Evolutionary conservation across 306 rosid species (phyloP), one percentile per base, ranked within the genome.

Genomic region (Ceratonia siliqua): DNA sequence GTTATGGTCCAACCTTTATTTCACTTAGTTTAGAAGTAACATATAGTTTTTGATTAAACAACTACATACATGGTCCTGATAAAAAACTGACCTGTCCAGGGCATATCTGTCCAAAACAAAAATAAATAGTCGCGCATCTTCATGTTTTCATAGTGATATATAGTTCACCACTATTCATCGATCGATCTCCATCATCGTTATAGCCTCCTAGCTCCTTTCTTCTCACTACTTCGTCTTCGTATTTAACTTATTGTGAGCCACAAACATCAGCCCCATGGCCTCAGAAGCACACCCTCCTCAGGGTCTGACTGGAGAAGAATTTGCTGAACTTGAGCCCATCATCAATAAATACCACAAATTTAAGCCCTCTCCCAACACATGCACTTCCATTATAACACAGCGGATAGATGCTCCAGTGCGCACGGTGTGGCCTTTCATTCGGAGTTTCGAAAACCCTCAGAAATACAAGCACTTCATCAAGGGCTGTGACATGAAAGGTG

Each of bases 401-500:
- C 79, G 81, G 2, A 91, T 94, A 71, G 87, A 94, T 0, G 93
- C 97, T 0, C 97, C 97, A 0, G 81, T 83, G 0, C 25, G 13
- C 5, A 74, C n/a, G 0, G 89, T 90, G 0, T 94, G 99, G 97
- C 87, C 87, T 0, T 76, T 84, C 4, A 81, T 94, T 0, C 80
- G 99, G 5, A 82, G 89, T 79, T 94, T 94, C 66, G 92, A 87
- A 2, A 87, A 76, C 62, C 99, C 97, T 0, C 92, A 92, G 1
- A 88, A 74, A 52, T 94, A 92, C 85, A 94, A 94, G 50, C 97
- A 94, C 85, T 94, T 94, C 87, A 80, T 91, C 74, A 94, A 94
- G 32, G 83, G 94, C 21, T 90, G 99, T 79, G 90, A 64, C 49
- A 90, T 94, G 97, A 72, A 2, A 8, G 94, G 94, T 0, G 95